Conservation (phyloP, 768 basidiomycete species). For the Lactifluus hygrophoroides region DNA sequence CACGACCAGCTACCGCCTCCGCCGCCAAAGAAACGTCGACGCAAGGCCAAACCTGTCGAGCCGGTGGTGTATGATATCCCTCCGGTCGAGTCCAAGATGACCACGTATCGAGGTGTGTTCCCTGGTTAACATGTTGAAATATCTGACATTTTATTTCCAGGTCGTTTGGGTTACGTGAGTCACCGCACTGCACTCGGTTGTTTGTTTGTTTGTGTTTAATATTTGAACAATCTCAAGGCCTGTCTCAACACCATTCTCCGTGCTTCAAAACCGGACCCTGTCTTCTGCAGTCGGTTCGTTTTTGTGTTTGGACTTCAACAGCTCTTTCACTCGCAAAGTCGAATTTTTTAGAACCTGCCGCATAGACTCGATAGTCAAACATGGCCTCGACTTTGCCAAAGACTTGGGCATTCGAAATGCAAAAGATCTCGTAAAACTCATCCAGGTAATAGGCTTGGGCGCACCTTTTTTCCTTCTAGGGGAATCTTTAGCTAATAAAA, state of each 20-base stretch:
- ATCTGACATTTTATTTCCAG: neutral
- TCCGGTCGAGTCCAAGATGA: constrained; percentile 55
- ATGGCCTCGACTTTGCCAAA: constrained; percentile 76
- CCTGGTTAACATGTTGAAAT: constrained; percentile 17
- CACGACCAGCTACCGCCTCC: neutral
- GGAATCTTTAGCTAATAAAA: constrained; percentile 12
- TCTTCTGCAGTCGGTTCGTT: constrained; percentile 67
- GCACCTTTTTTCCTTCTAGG: neutral
- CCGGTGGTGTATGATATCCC: constrained; percentile 59
- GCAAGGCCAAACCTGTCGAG: constrained; percentile 32
- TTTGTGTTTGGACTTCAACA: neutral
- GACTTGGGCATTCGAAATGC: constrained; percentile 71
- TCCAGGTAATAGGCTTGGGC: constrained; percentile 37
- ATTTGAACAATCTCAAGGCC: constrained; percentile 36
- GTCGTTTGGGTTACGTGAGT: constrained; percentile 17
- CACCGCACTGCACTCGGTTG: neutral
- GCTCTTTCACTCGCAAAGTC: no score
- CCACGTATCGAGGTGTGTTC: constrained; percentile 63
- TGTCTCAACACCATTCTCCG: constrained; percentile 82
- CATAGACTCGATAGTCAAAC: constrained; percentile 69
- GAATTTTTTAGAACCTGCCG: constrained; percentile 36
- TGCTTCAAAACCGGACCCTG: constrained; percentile 53
- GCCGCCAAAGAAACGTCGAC: constrained; percentile 25
- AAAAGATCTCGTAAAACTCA: constrained; percentile 60
- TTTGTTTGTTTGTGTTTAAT: neutral